Evolutionary conservation across 176 grass and related monocot genomes (phyloP).

Genomic region (Olyra latifolia): DNA sequence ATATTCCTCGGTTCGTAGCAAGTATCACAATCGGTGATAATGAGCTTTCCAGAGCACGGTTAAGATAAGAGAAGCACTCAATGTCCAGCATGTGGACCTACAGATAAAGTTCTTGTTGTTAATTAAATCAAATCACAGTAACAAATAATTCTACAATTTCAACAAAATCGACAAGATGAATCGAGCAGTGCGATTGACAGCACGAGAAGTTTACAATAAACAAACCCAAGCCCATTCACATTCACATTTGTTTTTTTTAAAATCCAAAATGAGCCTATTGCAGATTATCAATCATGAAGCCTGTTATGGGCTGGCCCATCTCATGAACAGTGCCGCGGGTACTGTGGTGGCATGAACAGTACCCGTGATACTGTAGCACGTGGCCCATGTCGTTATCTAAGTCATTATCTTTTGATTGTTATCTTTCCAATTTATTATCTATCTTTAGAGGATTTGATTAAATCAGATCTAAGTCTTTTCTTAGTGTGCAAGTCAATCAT

Average conservation of each 20-base stretch:
- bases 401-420: too few relatives aligned
- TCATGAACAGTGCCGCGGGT: too few relatives aligned
- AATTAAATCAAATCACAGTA: not conserved
- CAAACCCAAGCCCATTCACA: not conserved
- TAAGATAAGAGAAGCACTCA: conserved; percentile 97
- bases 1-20: conserved; percentile 93
- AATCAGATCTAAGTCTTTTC: too few relatives aligned
- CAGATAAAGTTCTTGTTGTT: conserved; percentile 26
- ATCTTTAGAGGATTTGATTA: too few relatives aligned
- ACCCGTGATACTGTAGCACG: too few relatives aligned
- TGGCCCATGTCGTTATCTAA: too few relatives aligned
- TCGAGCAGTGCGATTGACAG: not conserved
- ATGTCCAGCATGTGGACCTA: conserved; percentile 97
- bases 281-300: conserved; percentile 11
- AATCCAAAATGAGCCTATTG: not conserved
- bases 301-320: too few relatives aligned
- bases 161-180: conserved; percentile 4
- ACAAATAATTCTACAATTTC: conserved; percentile 10
- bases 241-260: not conserved
- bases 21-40: conserved; percentile 92
- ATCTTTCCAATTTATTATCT: too few relatives aligned
- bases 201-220: not conserved
- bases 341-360: too few relatives aligned
- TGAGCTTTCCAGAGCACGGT: conserved; percentile 89
- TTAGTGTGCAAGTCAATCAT: too few relatives aligned